Evolutionary conservation across 2,329 filamentous ascomycete species (phyloP).

Genomic region (Didymellaceae sp.): DNA sequence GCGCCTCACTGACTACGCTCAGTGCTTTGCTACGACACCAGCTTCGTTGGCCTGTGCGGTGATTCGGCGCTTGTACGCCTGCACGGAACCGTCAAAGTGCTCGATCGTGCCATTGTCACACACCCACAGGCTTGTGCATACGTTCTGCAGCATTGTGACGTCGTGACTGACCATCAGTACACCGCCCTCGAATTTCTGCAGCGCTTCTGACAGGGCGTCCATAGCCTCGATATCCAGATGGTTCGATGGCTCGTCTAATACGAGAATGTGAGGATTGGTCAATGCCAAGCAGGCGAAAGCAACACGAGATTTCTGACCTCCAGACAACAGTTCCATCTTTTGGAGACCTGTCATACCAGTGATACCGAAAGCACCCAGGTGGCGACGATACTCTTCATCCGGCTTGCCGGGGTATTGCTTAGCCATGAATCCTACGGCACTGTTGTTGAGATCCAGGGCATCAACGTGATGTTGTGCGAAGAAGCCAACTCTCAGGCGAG

Average conservation of each 20-base stretch:
- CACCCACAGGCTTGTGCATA: constrained; percentile 94
- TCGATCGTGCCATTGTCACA: constrained; percentile 93
- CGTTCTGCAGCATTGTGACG: constrained; percentile 96
- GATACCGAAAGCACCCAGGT: constrained; percentile 83
- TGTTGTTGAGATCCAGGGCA: constrained; percentile 85
- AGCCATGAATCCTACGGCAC: constrained; percentile 95
- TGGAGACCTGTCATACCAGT: constrained; percentile 96
- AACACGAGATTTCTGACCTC: constrained; percentile 97
- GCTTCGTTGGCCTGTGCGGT: constrained; percentile 84
- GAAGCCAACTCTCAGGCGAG: constrained; percentile 89
- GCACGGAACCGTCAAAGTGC: constrained; percentile 94
- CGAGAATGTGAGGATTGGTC: constrained; percentile 93
- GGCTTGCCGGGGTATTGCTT: constrained; percentile 87
- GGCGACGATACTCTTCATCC: constrained; percentile 95
- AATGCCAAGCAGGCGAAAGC: constrained; percentile 96
- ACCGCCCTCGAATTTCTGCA: constrained; percentile 88
- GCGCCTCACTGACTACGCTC: constrained; percentile 24
- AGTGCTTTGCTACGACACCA: constrained; percentile 74
- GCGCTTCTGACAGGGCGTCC: constrained; percentile 87
- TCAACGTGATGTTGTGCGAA: constrained; percentile 99
- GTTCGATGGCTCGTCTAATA: constrained; percentile 98
- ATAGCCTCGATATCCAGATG: constrained; percentile 99
- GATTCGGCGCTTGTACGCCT: constrained; percentile 98
- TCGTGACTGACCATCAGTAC: constrained; percentile 99
- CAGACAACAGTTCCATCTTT: constrained; percentile 91